phyloP scores from a whole-genome alignment of 768 basidiomycete species.

The Amanita molliuscula region DNA sequence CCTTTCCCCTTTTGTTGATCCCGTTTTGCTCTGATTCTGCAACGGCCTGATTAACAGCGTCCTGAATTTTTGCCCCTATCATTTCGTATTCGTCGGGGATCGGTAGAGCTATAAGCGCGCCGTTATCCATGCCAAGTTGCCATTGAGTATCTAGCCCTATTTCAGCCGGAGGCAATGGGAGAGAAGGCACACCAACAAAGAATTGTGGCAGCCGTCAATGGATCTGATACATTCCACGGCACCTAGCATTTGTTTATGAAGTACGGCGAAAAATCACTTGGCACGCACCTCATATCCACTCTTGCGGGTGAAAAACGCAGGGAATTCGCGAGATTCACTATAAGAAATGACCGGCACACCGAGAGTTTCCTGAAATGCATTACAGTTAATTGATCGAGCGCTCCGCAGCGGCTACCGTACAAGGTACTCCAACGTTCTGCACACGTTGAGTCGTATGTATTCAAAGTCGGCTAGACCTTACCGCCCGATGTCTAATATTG shows the following conservation, averaged over 20 bases:
- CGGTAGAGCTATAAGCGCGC: constrained; percentile 79
- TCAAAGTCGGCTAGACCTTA: constrained; percentile 13
- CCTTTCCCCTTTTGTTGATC: constrained; percentile 72
- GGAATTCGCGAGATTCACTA: constrained; percentile 69
- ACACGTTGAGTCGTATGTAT: neutral
- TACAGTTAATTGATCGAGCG: neutral
- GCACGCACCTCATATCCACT: constrained; percentile 67
- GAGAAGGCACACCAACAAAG: constrained; percentile 37
- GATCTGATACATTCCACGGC: constrained; percentile 66
- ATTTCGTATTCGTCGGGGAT: constrained; percentile 72
- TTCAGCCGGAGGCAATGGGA: neutral
- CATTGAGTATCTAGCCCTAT: constrained; percentile 48
- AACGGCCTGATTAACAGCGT: constrained; percentile 77
- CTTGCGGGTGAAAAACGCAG: constrained; percentile 83
- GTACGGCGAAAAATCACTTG: constrained; percentile 1
- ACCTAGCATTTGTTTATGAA: constrained; percentile 34
- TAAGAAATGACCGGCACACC: constrained; percentile 88
- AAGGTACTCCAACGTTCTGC: constrained; percentile 72
- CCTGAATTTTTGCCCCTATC: constrained; percentile 59
- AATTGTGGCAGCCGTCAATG: constrained; percentile 58
- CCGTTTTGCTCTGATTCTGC: constrained; percentile 75
- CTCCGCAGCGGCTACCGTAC: constrained; percentile 23
- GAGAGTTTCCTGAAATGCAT: constrained; percentile 67
- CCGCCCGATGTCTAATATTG: constrained; percentile 89
- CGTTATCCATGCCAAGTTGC: constrained; percentile 64